A percentile compares a stretch with the other conserved stretches of the same genome.
phyloP scores from a whole-genome alignment of 2,329 filamentous ascomycete genomes.

The Verticillium dahliae region DNA sequence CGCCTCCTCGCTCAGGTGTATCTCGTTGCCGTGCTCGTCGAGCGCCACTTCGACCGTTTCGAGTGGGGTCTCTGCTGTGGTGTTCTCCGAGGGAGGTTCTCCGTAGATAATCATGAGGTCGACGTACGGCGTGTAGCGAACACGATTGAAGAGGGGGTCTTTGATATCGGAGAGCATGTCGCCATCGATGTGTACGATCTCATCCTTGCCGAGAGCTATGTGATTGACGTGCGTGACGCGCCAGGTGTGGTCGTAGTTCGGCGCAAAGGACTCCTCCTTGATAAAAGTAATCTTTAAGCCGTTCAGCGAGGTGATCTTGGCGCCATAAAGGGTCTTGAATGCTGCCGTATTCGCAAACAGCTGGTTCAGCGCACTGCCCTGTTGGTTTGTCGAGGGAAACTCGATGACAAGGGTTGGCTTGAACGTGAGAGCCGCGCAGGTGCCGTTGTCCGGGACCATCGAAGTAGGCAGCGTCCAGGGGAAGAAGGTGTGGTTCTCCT shows the following conservation, averaged over 20 bases:
- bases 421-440: slow-evolving; percentile 65
- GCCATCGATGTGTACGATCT: slow-evolving; percentile 74
- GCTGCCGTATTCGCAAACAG: slow-evolving; percentile 28
- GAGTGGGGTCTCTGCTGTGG: slow-evolving; percentile 12
- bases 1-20: slow-evolving; percentile 7
- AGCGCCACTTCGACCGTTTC: neutral
- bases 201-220: slow-evolving; percentile 76
- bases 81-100: slow-evolving; percentile 16
- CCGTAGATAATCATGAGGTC: slow-evolving; percentile 63
- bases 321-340: slow-evolving; percentile 14
- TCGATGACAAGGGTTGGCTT: slow-evolving; percentile 65
- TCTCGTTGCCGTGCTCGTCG: slow-evolving; percentile 4
- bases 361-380: slow-evolving; percentile 32
- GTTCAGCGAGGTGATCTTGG: slow-evolving; percentile 34
- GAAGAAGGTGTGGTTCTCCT: slow-evolving; percentile 77
- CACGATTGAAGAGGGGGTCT: slow-evolving; percentile 77
- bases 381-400: slow-evolving; percentile 39
- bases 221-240: slow-evolving; percentile 76
- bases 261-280: slow-evolving; percentile 44
- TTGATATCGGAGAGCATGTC: slow-evolving; percentile 69
- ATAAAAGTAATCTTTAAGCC: slow-evolving; percentile 61
- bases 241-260: slow-evolving; percentile 42
- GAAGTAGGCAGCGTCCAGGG: slow-evolving; percentile 84
- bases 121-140: slow-evolving; percentile 65
- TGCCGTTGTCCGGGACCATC: slow-evolving; percentile 69